Base-by-base conservation (phyloP, 176 grass and related monocot genomes). In the Ampelocalamus luodianensis region DNA sequence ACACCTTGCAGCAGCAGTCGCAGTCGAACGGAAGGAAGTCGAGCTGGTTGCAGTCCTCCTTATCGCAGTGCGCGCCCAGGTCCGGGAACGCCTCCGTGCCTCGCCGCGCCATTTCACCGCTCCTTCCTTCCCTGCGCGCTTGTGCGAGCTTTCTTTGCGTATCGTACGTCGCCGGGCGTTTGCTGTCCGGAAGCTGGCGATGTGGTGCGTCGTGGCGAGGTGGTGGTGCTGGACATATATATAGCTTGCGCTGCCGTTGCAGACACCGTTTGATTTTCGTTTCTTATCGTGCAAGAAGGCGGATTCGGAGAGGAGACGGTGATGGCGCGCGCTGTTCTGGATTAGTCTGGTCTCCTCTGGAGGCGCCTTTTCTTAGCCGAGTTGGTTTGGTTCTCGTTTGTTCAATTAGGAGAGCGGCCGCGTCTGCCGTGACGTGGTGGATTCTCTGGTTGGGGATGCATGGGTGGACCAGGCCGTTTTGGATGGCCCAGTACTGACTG, bases 21-120 rank as follows among this genome's bases (percentile, higher is more conserved):
- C 95, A 98, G 40, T 32, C 77, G 91, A 97, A 97, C 17, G 93
- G 95, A 68, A 97, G 87, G 83, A 97, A 95, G 67, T 95, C 93
- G 22, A 98, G 85, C 62, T 95, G 95, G 74, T 89, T 93, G 91
- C 95, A 98, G 62, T 78, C 93, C 1, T 82, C 55, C 38, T 54
- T 59, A 58, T 95, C 82, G 91, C 95, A 98, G 72, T 98, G 95
- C 67, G 82, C 87, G 16, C 95, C 95, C 51, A 95, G 82, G 65
- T 95, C 82, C 44, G 89, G 91, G 90, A 98, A 97, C 24, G 76
- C 72, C 79, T 91, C 89, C 1, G 93, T 98, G 50, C 95, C 95
- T 71, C 94, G 79, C 46, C 81, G 65, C 40, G 51, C 85, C 90
- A 92, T 97, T 5, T 97, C 5, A 26, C 54, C 64, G 18, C 56